Base-by-base conservation (phyloP, 2,329 filamentous ascomycete species). In the Alternaria gansuensis region DNA sequence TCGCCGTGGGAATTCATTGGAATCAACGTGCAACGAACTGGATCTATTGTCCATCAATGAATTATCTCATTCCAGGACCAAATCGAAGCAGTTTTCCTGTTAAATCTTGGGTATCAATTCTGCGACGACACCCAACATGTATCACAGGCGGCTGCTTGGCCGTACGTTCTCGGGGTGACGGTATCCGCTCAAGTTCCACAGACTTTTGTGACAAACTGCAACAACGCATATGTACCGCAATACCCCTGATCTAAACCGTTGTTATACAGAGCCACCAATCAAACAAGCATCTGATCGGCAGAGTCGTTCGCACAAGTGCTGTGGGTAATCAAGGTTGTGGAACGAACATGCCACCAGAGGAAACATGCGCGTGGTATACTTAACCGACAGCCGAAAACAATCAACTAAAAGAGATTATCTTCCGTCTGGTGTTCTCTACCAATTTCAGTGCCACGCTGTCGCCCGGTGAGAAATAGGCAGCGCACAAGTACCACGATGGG, bases 311-410 rank as follows among this genome's bases (percentile, higher is more conserved):
- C 43, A 57, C 49, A 53, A 34, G 41, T 34, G 34, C 21, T 31
- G 13, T 29, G 34, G 21, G 17, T n/a, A 45, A 46, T 46, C 29
- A 53, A 33, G 10, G 33, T 29, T 17, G 54, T 57, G 54, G 5
- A 53, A 57, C 54, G 13, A 28, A 26, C 28, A 37, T 34, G 36
- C 41, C 24, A 24, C 40, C n/a, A 46, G 7, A 24, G 33, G 41
- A 54, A 48, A 37, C 52, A n/a, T 26, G n/a, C 36, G 24, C 28
- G 44, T 55, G 52, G 52, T 50, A 28, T 55, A 26, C 36, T 10
- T 21, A 31, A 11, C 28, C 36, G 36, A 21, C 6, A 21, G 23
- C 14, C 52, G 34, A 54, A n/a, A n/a, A 21, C 39, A 24, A 50
- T 23, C 7, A 23, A 50, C 36, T 29, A 34, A 41, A 50, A 24